Conservation (phyloP, 441 rosid genomes). For the Aquilaria agallochum region DNA sequence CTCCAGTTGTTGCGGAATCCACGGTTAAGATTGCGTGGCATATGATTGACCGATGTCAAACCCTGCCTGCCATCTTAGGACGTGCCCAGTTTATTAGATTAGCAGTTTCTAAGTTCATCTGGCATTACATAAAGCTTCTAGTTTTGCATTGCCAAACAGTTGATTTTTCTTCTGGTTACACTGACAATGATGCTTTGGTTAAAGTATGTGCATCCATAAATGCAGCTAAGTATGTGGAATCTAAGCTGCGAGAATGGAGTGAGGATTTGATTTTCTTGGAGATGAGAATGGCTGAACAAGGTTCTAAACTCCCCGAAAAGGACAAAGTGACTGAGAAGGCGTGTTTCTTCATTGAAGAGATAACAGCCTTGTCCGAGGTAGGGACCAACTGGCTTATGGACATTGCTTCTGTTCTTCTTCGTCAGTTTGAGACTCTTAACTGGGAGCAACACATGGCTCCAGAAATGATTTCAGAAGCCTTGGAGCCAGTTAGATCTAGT, state of each 20-base stretch:
- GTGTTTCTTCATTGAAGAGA: slow-evolving; percentile 68
- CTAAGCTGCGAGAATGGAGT: slow-evolving; percentile 72
- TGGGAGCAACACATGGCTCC: slow-evolving; percentile 16
- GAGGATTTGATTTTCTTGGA: slow-evolving; percentile 66
- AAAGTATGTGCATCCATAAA: slow-evolving; percentile 62
- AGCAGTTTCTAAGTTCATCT: slow-evolving; percentile 59
- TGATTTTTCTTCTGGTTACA: slow-evolving; percentile 28
- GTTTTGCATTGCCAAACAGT: slow-evolving; percentile 43
- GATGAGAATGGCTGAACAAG: slow-evolving; percentile 46
- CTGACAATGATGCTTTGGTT: slow-evolving; percentile 33
- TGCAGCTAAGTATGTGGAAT: slow-evolving; percentile 60
- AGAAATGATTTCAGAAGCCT: slow-evolving; percentile 9
- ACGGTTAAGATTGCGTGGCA: slow-evolving; percentile 45
- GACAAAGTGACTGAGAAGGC: slow-evolving; percentile 11
- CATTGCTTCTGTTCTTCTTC: slow-evolving; percentile 45
- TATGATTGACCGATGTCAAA: slow-evolving; percentile 56
- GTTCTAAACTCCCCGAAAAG: slow-evolving; percentile 11
- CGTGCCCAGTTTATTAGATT: slow-evolving; percentile 54
- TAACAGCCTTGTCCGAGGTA: slow-evolving; percentile 51
- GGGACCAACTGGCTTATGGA: slow-evolving; percentile 77
- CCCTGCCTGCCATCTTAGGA: slow-evolving; percentile 36
- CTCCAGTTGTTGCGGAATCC: slow-evolving; percentile 57
- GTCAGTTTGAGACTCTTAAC: slow-evolving; percentile 54
- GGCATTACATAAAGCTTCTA: slow-evolving; percentile 58
- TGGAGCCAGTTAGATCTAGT: slow-evolving; percentile 25